Percentiles rank a stretch among this genome's conserved stretches.
These are phyloP conservation scores for Tulasnella sp. DNA, from an alignment of 768 basidiomycete genomes.

Conservation along the genomic window DNA sequence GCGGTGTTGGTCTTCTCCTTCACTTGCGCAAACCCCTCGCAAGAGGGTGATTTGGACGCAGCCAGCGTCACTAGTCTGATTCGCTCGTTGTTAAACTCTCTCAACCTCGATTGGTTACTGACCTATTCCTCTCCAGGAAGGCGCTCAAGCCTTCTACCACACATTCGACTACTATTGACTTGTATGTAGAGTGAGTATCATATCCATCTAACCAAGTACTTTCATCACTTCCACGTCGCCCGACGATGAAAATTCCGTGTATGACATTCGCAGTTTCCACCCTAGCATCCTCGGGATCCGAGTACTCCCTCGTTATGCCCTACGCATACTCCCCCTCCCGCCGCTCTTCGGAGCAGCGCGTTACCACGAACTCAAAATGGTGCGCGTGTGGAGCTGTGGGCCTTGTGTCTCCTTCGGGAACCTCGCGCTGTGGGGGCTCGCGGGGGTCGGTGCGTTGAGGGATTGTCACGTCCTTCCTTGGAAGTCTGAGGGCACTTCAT, in stretches of 20 bases:
- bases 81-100: conserved; percentile 26
- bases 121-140: background rate
- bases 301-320: conserved; percentile 69
- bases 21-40: conserved; percentile 60
- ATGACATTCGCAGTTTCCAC: conserved; percentile 87
- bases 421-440: conserved; percentile 68
- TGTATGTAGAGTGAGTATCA: no score
- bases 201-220: no score
- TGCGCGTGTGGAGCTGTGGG: conserved; percentile 52
- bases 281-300: conserved; percentile 58
- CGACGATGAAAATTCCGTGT: conserved; percentile 48
- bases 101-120: background rate
- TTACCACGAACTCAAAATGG: conserved; percentile 60
- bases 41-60: conserved; percentile 46
- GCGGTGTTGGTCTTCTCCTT: conserved; percentile 38
- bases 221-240: conserved; percentile 27
- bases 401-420: conserved; percentile 43
- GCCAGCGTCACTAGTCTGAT: conserved; percentile 89
- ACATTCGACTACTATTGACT: no score
- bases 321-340: conserved; percentile 65
- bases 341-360: conserved; percentile 30
- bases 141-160: no score
- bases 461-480: conserved; percentile 73
- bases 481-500: conserved; percentile 63
- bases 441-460: conserved; percentile 69